phyloP scores from a whole-genome alignment of 345 rosid species.

The Mercurialis annua region DNA sequence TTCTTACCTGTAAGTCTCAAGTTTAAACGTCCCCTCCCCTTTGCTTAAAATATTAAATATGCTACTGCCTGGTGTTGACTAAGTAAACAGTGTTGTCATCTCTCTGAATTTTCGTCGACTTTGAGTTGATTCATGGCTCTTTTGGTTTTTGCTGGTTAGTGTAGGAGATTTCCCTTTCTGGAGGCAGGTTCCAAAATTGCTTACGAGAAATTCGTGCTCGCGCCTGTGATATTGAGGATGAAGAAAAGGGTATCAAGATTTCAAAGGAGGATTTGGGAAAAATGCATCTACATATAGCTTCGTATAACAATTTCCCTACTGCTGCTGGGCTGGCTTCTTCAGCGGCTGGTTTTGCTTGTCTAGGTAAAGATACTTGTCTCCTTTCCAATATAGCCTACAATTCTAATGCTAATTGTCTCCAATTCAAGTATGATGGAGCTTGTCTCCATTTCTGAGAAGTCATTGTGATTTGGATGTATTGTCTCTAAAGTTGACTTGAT shows the following conservation, averaged over 20 bases:
- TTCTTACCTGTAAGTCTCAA: no score
- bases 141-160: conserved; percentile 39
- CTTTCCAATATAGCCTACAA: background rate
- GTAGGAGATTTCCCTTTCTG: conserved; percentile 91
- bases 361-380: conserved; percentile 44
- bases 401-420: background rate
- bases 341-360: conserved; percentile 97
- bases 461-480: background rate
- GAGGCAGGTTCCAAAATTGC: conserved; percentile 85
- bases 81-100: background rate
- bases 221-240: conserved; percentile 73
- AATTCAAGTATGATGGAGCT: background rate
- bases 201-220: conserved; percentile 79
- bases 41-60: no score
- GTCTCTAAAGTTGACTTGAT: background rate
- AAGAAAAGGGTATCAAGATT: conserved; percentile 73
- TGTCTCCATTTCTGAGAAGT: background rate
- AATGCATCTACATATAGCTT: conserved; percentile 78
- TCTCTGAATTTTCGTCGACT: background rate
- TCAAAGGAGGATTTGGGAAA: conserved; percentile 84
- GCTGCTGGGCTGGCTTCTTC: conserved; percentile 99
- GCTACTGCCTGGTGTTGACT: no score
- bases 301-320: conserved; percentile 89
- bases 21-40: no score
- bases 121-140: conserved; percentile 19